phyloP scores from a whole-genome alignment of 129 eudicot genomes.

The Flaveria bidentis region DNA sequence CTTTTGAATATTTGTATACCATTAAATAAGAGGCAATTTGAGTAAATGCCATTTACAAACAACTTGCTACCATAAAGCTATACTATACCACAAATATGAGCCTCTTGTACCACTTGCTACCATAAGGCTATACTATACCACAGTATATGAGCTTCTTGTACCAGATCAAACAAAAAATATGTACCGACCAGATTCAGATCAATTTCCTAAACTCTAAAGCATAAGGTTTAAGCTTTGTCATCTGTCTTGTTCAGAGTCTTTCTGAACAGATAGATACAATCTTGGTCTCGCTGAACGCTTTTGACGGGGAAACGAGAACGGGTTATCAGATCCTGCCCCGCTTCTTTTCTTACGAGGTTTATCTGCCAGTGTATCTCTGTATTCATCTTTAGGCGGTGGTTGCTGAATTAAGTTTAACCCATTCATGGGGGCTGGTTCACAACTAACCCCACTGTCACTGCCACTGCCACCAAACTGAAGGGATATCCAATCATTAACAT shows the following conservation, averaged over 20 bases:
- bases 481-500: conserved; percentile 84
- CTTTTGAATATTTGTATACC: neutral
- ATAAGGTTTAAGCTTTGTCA: neutral
- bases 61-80: conserved; percentile 25
- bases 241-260: conserved; percentile 66
- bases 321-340: conserved; percentile 71
- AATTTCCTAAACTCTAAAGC: neutral
- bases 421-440: conserved; percentile 44
- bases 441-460: conserved; percentile 41
- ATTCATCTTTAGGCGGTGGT: conserved; percentile 41
- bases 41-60: conserved; percentile 29
- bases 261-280: conserved; percentile 61
- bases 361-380: conserved; percentile 50
- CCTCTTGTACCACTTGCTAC: conserved; percentile 16
- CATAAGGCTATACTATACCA: conserved; percentile 14
- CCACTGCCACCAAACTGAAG: conserved; percentile 62
- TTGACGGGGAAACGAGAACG: conserved; percentile 72
- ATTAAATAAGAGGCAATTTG: neutral
- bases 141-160: neutral
- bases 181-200: conserved; percentile 24
- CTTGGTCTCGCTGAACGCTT: conserved; percentile 80
- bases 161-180: neutral
- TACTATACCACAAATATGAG: conserved; percentile 8
- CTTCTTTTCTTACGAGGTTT: conserved; percentile 41
- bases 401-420: conserved; percentile 48